These are phyloP conservation scores for Tranzscheliella williamsii DNA, from an alignment of 1,284 basidiomycete genomes.

Conservation along the genomic window DNA sequence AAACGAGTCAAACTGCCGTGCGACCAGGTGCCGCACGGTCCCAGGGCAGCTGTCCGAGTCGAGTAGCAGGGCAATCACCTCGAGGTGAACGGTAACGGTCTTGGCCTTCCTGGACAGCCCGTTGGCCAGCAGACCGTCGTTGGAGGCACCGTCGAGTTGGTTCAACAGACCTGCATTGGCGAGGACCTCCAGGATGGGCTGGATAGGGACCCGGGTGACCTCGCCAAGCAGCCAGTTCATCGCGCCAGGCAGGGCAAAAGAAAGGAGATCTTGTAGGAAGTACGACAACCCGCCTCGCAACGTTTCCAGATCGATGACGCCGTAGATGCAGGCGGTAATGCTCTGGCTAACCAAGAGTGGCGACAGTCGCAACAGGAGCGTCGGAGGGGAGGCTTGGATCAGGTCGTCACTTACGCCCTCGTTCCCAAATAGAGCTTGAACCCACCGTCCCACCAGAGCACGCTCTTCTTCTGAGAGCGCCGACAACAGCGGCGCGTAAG, in stretches of 20 bases:
- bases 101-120: constrained; percentile 19
- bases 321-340: constrained; percentile 62
- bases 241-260: constrained; percentile 65
- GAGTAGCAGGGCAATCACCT: constrained; percentile 22
- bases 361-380: constrained; percentile 62
- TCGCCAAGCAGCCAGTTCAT: constrained; percentile 52
- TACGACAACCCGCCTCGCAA: constrained; percentile 65
- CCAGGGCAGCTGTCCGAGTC: constrained; percentile 21
- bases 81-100: constrained; percentile 17
- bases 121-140: constrained; percentile 16
- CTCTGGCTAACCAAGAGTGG: constrained; percentile 65
- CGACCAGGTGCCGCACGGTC: constrained; percentile 13
- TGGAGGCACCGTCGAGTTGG: constrained; percentile 12
- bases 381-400: constrained; percentile 62
- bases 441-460: constrained; percentile 58
- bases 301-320: constrained; percentile 64
- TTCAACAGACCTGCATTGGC: constrained; percentile 5
- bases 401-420: constrained; percentile 63
- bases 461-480: constrained; percentile 58
- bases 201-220: constrained; percentile 7
- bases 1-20: constrained; percentile 7
- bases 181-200: constrained; percentile 15
- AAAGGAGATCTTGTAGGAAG: constrained; percentile 65
- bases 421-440: constrained; percentile 60
- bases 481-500: constrained; percentile 53